phyloP scores from a whole-genome alignment of 305 asterid species.

The Lippia alba region DNA sequence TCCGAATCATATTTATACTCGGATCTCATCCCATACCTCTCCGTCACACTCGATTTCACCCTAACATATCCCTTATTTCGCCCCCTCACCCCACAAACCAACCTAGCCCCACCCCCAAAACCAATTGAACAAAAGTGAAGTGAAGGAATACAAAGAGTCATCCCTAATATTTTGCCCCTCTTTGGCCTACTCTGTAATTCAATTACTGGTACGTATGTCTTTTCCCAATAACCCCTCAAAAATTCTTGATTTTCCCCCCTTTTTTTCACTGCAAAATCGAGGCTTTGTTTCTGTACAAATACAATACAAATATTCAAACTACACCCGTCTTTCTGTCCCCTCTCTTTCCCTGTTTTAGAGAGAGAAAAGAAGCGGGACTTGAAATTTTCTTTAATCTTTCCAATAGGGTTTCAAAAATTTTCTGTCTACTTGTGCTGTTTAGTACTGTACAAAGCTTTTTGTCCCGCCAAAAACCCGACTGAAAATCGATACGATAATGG shows the following conservation, averaged over 20 bases:
- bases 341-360: slow-evolving; percentile 30
- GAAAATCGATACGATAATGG: slow-evolving; percentile 20
- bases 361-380: slow-evolving; percentile 50
- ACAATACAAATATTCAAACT: slow-evolving; percentile 50
- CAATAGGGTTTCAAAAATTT: slow-evolving; percentile 24
- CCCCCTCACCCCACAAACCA: too few species aligned
- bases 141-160: slow-evolving; percentile 36
- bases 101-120: neutral
- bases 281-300: slow-evolving; percentile 44
- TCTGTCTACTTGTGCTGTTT: slow-evolving; percentile 2
- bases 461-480: slow-evolving; percentile 51
- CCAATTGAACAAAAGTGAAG: slow-evolving; percentile 33
- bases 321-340: slow-evolving; percentile 20
- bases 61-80: too few species aligned
- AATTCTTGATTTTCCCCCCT: slow-evolving; percentile 6
- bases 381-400: slow-evolving; percentile 29
- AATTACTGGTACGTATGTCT: slow-evolving; percentile 49
- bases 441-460: slow-evolving; percentile 19
- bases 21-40: too few species aligned
- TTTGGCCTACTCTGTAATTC: slow-evolving; percentile 33
- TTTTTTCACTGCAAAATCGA: slow-evolving; percentile 25
- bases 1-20: too few species aligned
- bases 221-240: slow-evolving; percentile 33
- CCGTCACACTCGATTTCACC: too few species aligned
- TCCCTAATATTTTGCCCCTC: slow-evolving; percentile 29